Evolutionary conservation across 306 rosid genomes (phyloP), one percentile per base, ranked within the genome.

Genomic region (Lotus japonicus): DNA sequence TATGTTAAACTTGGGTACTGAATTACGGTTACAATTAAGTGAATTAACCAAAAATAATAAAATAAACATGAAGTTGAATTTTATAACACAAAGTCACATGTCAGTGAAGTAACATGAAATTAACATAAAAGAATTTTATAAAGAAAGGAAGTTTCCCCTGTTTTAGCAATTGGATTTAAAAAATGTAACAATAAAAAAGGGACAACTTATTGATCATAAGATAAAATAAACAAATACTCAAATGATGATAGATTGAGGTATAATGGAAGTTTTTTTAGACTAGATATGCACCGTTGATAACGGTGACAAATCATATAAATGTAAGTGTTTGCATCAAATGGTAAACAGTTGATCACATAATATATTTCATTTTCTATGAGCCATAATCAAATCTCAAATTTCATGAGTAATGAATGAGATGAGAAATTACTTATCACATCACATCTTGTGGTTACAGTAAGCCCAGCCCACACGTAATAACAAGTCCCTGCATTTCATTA

Each of bases 401-500:
- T 21, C 23, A 3, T 21, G 23, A 21, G 1, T 21, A 21, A 21
- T 21, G 23, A 3, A 21, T 21, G 23, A 21, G 23, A 21, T 21
- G 3, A 21, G 3, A 21, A 21, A n/a, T n/a, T n/a, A n/a, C n/a
- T n/a, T n/a, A n/a, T n/a, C n/a, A n/a, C n/a, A n/a, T n/a, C n/a
- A n/a, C n/a, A 21, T 1, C 23, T 21, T 1, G 23, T 21, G 23
- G 23, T 21, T 21, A 21, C 23, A 1, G 3, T 21, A 21, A 21
- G 23, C 2, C 23, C 23, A 21, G 23, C 23, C 23, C 23, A 21
- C 33, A 46, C 13, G 42, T 31, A 31, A 46, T 60, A 61, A 43
- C 70, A 60, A 52, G 36, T 68, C 58, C 41, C 44, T 60, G 49
- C 70, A 48, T 69, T 59, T 43, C 51, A 50, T 42, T 42, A 59